Evolutionary conservation across 1,139 yeast genomes (phyloP).

Genomic region (Saccharomycopsis phalli): DNA sequence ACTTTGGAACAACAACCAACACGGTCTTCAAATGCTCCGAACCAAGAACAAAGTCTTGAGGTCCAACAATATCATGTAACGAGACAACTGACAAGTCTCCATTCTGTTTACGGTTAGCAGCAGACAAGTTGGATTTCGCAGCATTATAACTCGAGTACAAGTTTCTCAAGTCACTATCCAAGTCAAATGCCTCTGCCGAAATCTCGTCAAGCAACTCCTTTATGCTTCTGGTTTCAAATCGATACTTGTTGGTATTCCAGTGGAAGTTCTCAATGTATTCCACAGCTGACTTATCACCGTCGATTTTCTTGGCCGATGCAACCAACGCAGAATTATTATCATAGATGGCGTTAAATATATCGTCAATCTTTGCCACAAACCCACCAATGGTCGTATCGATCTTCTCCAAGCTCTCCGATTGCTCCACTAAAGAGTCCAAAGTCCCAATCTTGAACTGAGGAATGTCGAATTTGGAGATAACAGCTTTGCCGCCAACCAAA

Average conservation of each 20-base stretch:
- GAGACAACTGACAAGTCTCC: slow-evolving; percentile 92
- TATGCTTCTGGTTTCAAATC: slow-evolving; percentile 68
- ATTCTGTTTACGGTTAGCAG: slow-evolving; percentile 85
- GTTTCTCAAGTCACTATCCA: slow-evolving; percentile 75
- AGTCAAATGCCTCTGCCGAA: slow-evolving; percentile 66
- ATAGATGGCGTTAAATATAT: slow-evolving; percentile 48
- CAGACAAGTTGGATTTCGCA: slow-evolving; percentile 75
- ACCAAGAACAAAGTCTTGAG: slow-evolving; percentile 73
- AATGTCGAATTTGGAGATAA: slow-evolving; percentile 38
- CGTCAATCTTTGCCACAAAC: slow-evolving; percentile 67
- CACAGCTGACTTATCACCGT: slow-evolving; percentile 40
- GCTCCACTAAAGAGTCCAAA: slow-evolving; percentile 80
- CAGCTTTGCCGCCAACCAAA: slow-evolving; percentile 29
- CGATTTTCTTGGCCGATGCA: slow-evolving; percentile 40
- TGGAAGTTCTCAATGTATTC: slow-evolving; percentile 64
- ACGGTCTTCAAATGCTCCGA: slow-evolving; percentile 82
- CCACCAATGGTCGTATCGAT: slow-evolving; percentile 66
- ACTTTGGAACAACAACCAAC: slow-evolving; percentile 78
- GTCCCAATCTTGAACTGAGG: slow-evolving; percentile 96
- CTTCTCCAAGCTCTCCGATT: slow-evolving; percentile 81
- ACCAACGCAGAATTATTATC: slow-evolving; percentile 37
- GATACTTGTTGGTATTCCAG: slow-evolving; percentile 84
- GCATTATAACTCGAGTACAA: slow-evolving; percentile 63
- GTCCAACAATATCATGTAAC: slow-evolving; percentile 78
- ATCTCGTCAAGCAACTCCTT: slow-evolving; percentile 64